Evolutionary conservation across 2,329 filamentous ascomycete genomes (phyloP).

Genomic region (Orbilia brochopaga): DNA sequence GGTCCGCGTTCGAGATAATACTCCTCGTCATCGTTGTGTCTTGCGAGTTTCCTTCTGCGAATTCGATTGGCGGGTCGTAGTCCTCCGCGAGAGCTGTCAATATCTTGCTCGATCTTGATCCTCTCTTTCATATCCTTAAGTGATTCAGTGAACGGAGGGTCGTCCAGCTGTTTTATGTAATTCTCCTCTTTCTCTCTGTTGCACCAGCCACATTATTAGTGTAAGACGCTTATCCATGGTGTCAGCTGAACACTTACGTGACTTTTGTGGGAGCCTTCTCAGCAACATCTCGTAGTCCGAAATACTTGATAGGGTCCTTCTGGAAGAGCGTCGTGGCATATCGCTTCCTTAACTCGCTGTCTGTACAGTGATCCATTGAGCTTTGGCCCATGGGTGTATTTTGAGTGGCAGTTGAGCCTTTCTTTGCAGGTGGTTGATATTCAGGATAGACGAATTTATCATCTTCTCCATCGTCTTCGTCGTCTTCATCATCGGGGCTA

Average conservation of each 20-base stretch:
- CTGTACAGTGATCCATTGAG: slow-evolving; percentile 29
- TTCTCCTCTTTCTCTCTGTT: slow-evolving; percentile 11
- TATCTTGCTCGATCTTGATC: neutral
- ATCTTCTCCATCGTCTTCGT: slow-evolving; percentile 11
- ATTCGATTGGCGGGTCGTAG: no score
- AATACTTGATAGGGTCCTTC: slow-evolving; percentile 25
- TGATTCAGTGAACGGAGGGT: neutral
- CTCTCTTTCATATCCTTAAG: neutral
- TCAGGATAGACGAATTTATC: slow-evolving; percentile 10
- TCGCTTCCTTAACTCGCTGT: neutral
- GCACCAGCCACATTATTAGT: neutral
- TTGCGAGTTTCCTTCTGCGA: no score
- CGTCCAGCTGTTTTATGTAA: neutral
- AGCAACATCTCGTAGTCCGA: slow-evolving; percentile 33
- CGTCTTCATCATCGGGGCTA: no score
- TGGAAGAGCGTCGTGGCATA: slow-evolving; percentile 28
- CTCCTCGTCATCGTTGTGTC: no score
- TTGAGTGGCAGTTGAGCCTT: neutral
- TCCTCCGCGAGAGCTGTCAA: no score
- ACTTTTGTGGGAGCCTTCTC: slow-evolving; percentile 40
- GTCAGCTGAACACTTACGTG: slow-evolving; percentile 15
- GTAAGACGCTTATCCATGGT: neutral
- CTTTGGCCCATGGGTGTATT: slow-evolving; percentile 9
- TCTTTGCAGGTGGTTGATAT: slow-evolving; percentile 12
- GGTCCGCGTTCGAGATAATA: no score